Base-by-base conservation (phyloP, 108 stramenopile species). In the Discostella pseudostelligera region DNA sequence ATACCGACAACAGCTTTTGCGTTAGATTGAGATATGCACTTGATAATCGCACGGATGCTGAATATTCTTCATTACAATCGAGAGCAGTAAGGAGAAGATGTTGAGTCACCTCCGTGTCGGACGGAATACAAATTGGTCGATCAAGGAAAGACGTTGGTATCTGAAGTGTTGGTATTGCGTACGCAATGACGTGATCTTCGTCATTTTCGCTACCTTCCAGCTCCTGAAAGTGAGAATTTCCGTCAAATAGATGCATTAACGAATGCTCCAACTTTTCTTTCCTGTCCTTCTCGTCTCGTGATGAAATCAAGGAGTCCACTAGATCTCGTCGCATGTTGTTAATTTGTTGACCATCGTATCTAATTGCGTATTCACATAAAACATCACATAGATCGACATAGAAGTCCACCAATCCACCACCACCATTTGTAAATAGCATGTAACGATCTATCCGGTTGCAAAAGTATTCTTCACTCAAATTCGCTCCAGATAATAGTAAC, bases 1-100 rank as follows among this genome's bases (percentile, higher is more conserved):
- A 56, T 8, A 72, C 21, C 4, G 70, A 53, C 22, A 79, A 25
- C 8, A 90, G 40, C 13, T 50, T 44, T 14, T 56, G 56, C 1
- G 89, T 87, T 25, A 86, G 81, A 72, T 93, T 93, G 63, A 93
- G 79, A 67, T 93, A 93, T 14, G 92, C 92, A 69, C 86, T 88
- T 29, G 85, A 80, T 25, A 93, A 37, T 50, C 86, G 78, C 12
- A 89, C 69, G 9, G 81, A 81, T n/a, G 62, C 40, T 9, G 68
- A 44, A 3, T 62, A 37, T 24, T 69, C 44, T 32, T 5, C 32
- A 32, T 5, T 32, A 66, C 53, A 58, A 8, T 67, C 64, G 28
- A 62, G 43, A 2, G 79, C 82, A n/a, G 66, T 16, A n/a, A 49
- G 53, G 12, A 82, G 24, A 13, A 83, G 37, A 32, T 57, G 20